Conservation (phyloP, 495 filamentous ascomycete species). For the Daldinia caldariorum region DNA sequence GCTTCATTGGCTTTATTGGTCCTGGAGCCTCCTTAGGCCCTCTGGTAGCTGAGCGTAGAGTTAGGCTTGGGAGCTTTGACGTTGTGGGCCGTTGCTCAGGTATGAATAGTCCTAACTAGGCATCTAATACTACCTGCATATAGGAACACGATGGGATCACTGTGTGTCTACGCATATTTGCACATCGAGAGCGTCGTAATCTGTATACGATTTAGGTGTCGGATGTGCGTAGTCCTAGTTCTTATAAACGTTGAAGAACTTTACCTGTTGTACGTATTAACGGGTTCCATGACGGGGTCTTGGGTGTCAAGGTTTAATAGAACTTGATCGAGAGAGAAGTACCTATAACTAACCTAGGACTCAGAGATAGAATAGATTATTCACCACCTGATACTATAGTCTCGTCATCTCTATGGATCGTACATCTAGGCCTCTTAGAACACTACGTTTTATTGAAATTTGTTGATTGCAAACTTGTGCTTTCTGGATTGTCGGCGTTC, state of each 20-base stretch:
- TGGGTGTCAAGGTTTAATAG: neutral
- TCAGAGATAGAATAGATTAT: neutral
- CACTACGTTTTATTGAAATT: too few relatives aligned
- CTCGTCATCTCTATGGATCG: too few relatives aligned
- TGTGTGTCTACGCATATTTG: neutral
- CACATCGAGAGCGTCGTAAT: neutral
- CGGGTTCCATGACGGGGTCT: neutral
- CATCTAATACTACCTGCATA: neutral
- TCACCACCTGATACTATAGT: neutral
- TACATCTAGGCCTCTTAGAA: too few relatives aligned
- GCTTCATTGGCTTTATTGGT: too few relatives aligned
- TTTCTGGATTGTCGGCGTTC: too few relatives aligned
- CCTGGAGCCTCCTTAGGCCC: slow-evolving; percentile 29
- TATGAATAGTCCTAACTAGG: neutral
- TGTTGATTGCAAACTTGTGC: too few relatives aligned
- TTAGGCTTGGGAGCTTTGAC: slow-evolving; percentile 6
- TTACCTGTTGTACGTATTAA: neutral
- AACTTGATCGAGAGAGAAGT: neutral
- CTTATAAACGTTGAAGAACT: neutral
- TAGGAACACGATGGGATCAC: neutral
- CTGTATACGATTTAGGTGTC: neutral
- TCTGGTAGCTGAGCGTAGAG: slow-evolving; percentile 11
- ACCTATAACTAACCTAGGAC: neutral
- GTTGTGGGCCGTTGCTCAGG: neutral
- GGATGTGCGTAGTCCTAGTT: neutral